Evolutionary conservation across 306 rosid species (phyloP).

Genomic region (Lablab purpureus): DNA sequence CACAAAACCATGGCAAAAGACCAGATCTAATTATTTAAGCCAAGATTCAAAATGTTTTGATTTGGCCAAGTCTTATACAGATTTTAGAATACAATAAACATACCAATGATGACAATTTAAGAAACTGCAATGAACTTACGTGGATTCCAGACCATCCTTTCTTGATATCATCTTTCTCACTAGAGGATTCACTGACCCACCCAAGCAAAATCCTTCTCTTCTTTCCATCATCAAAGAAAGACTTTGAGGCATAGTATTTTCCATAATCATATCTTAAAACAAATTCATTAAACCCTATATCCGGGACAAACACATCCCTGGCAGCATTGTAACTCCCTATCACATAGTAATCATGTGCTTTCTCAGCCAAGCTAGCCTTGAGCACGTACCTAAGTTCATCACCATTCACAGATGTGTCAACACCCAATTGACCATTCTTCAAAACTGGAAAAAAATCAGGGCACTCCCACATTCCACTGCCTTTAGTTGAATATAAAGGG

Average conservation of each 20-base stretch:
- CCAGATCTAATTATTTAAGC: neutral
- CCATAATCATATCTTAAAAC: conserved; percentile 86
- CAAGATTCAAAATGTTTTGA: neutral
- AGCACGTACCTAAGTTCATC: conserved; percentile 68
- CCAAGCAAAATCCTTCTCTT: conserved; percentile 75
- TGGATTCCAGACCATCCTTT: conserved; percentile 92
- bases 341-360: conserved; percentile 63
- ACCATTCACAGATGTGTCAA: conserved; percentile 56
- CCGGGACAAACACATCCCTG: conserved; percentile 63
- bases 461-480: conserved; percentile 92
- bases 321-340: conserved; percentile 62
- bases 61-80: neutral
- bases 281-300: conserved; percentile 43
- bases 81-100: neutral
- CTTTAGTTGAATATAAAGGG: conserved; percentile 61
- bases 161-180: conserved; percentile 54
- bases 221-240: conserved; percentile 68
- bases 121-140: conserved; percentile 49
- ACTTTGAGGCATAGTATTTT: conserved; percentile 86
- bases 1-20: neutral
- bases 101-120: conserved; percentile 15
- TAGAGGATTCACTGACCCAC: conserved; percentile 84
- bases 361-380: conserved; percentile 72
- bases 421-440: conserved; percentile 39
- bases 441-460: conserved; percentile 82